phyloP scores from a whole-genome alignment of 2,329 filamentous ascomycete genomes.

The Trichophaea hybrida region DNA sequence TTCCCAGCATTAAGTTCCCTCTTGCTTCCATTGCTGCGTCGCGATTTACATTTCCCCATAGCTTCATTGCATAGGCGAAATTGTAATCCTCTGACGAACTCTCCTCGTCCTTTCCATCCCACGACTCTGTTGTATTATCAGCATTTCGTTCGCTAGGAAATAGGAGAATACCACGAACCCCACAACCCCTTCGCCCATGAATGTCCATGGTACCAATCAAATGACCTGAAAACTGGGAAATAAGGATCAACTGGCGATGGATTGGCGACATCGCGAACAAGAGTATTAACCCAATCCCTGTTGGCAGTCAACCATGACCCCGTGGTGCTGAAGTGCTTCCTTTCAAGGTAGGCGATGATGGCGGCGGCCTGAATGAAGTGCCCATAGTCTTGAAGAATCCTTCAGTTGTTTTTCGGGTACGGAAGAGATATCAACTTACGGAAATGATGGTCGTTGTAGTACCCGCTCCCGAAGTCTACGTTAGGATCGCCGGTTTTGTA shows the following conservation, averaged over 20 bases:
- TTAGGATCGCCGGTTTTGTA: conserved; percentile 49
- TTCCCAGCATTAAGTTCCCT: conserved; percentile 71
- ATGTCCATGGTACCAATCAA: conserved; percentile 92
- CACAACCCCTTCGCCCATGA: conserved; percentile 54
- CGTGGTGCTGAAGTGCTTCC: conserved; percentile 2
- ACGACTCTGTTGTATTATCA: conserved; percentile 34
- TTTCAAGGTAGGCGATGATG: conserved; percentile 49
- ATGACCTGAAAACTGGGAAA: conserved; percentile 69
- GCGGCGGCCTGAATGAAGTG: conserved; percentile 83
- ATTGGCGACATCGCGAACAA: conserved; percentile 73
- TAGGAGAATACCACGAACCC: not conserved
- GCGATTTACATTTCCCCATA: conserved; percentile 71
- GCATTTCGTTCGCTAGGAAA: too few relatives aligned
- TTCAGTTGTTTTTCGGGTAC: not conserved
- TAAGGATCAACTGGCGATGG: conserved; percentile 52
- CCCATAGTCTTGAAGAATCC: not conserved
- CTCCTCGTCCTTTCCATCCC: conserved; percentile 70
- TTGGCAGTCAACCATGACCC: conserved; percentile 51
- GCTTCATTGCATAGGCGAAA: conserved; percentile 74
- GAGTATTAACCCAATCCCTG: conserved; percentile 63
- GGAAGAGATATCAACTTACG: conserved; percentile 31
- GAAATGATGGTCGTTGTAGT: conserved; percentile 62
- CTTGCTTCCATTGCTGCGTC: conserved; percentile 66
- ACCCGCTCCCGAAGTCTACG: conserved; percentile 68
- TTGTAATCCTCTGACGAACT: conserved; percentile 82